Conservation (phyloP, 2,329 filamentous ascomycete genomes). For the Aspergillus sp. region DNA sequence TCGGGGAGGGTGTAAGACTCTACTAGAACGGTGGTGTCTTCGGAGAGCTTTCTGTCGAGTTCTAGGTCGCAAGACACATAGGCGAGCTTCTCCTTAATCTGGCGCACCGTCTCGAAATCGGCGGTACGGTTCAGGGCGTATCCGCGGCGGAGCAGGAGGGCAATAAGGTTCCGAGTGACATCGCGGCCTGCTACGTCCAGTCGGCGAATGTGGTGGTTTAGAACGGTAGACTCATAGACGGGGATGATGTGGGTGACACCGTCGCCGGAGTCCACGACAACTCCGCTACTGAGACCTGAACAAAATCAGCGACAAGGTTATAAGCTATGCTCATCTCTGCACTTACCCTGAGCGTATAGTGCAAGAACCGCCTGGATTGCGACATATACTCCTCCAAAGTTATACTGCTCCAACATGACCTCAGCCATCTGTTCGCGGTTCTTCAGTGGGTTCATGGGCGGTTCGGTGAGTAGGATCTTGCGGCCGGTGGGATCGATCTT, state of each 20-base stretch:
- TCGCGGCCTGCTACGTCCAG: conserved; percentile 95
- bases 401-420: conserved; percentile 98
- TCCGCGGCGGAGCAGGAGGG: conserved; percentile 85
- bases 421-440: conserved; percentile 98
- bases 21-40: conserved; percentile 95
- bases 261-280: conserved; percentile 98
- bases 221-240: conserved; percentile 95
- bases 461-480: conserved; percentile 97
- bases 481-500: conserved; percentile 83
- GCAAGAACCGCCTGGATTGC: conserved; percentile 96
- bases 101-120: conserved; percentile 97
- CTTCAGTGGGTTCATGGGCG: conserved; percentile 94
- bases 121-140: conserved; percentile 97
- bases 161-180: conserved; percentile 97
- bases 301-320: conserved; percentile 1
- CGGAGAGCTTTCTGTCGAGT: conserved; percentile 90
- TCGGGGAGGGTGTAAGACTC: conserved; percentile 98
- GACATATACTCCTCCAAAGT: conserved; percentile 95
- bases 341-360: conserved; percentile 86
- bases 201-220: conserved; percentile 92
- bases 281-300: conserved; percentile 78
- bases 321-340: conserved; percentile 8
- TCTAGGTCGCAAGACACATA: conserved; percentile 98
- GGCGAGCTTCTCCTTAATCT: conserved; percentile 99
- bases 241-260: conserved; percentile 98